Evolutionary conservation across 1,284 basidiomycete species (phyloP), one percentile per base, ranked within the genome.

Genomic region (Porodaedalea pini): DNA sequence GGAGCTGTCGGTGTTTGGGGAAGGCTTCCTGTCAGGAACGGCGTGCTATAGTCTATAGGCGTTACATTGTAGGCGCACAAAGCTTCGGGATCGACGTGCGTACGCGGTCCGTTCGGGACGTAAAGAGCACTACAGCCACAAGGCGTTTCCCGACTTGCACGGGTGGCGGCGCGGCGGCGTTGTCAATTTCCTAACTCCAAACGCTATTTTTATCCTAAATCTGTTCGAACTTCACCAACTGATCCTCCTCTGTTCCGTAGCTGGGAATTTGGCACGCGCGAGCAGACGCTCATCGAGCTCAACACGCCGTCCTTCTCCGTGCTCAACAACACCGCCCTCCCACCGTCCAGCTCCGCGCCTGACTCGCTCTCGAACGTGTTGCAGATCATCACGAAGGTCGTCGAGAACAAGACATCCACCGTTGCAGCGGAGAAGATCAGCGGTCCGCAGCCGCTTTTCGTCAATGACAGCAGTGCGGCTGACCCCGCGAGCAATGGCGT

Each of bases 401-500:
- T 92, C 2, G 62, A 70, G 4, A 75, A 75, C 58, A 76, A 79
- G 21, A 63, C 75, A 1, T 44, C 60, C 8, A 78, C 77, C 55
- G 68, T 67, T 6, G 71, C 76, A 25, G 68, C 68, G 4, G 50
- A 60, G 13, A 60, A 61, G 15, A 64, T 73, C 21, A 66, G 71
- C 0, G 76, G 78, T 19, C 73, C 81, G 1, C 78, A 80, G 63
- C 80, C 81, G 1, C 70, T 85, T 27, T 73, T 83, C 32, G 63
- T 67, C 31, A 82, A 78, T 56, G 75, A 78, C 21, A 85, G 82
- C 15, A 85, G 90, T 0, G 87, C 86, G 0, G 88, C 80, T 2
- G 94, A 97, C 71, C 93, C 94, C 0, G 83, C 91, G 0, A 86
- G 85, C 60, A 79, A 94, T 47, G 93, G 92, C 0, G 77, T 90